Base-by-base conservation (phyloP, 192 early-diverging fungal species). In the Coemansia sp. region DNA sequence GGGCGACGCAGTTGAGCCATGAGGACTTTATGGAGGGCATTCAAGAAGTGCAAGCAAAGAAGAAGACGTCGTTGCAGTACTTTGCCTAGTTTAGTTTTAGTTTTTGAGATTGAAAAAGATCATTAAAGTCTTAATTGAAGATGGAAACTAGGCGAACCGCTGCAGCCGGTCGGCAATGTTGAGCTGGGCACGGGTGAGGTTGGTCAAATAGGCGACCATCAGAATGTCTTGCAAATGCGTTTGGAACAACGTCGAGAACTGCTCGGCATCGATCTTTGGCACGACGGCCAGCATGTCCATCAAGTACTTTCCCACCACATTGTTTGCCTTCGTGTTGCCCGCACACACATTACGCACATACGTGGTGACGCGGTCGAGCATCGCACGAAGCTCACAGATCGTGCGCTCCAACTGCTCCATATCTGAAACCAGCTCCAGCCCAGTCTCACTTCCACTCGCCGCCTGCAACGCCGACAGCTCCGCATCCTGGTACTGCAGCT, bases 21-120 rank as follows among this genome's bases (percentile, higher is more conserved):
- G 97, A 99, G 76, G 97, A 99, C 66, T 99, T 92, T 75, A 94
- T 97, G 94, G 94, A 97, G 70, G 93, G 91, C 51, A 97, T 97
- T 62, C 90, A 94, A 64, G 96, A 98, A 77, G 96, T 98, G 23
- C 93, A 97, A 80, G 96, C 96, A 48, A 96, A 96, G 91, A 98
- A 98, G 88, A 97, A 97, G 88, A 97, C 92, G 21, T 90, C 93
- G 61, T 79, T 98, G 64, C 87, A 90, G 82, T 93, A 93, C 83
- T 93, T 91, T 85, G 92, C 92, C 41, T 93, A 83, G 10, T 19
- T 23, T 59, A 83, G 10, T 19, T 23, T 59, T 43, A 41, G n/a
- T 41, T 61, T 61, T 48, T 27, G 21, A 52, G 10, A 23, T 29
- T 16, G 7, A 21, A 21, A 21, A 21, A 21, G 21, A 21, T 21